Percentiles rank a stretch among this genome's conserved stretches.
Conservation (phyloP, 371 early-diverging fungal species). For the Mucor ambiguus region DNA sequence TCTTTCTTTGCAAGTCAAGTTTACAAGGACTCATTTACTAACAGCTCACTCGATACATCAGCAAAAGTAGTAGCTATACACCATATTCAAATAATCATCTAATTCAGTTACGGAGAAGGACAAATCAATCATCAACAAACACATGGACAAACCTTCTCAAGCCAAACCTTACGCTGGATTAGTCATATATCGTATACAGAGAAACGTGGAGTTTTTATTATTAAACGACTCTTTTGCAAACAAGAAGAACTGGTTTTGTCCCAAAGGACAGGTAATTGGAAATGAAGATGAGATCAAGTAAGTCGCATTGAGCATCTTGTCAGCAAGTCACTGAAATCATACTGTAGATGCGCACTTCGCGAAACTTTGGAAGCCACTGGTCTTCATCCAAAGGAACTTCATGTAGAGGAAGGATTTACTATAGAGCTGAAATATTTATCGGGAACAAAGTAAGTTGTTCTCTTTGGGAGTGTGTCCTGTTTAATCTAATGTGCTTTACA, state of each 20-base stretch:
- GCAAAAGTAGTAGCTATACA: not conserved
- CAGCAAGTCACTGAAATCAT: not conserved
- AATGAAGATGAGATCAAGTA: conserved; percentile 85
- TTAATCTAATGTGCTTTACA: not conserved
- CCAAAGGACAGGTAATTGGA: conserved; percentile 81
- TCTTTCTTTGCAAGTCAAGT: too few species aligned
- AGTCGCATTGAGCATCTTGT: conserved; percentile 22
- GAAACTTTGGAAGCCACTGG: conserved; percentile 78
- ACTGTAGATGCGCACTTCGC: conserved; percentile 75
- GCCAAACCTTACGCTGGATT: conserved; percentile 63
- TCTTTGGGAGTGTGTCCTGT: not conserved
- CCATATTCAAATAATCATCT: not conserved
- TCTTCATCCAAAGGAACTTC: conserved; percentile 70
- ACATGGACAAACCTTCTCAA: conserved; percentile 48
- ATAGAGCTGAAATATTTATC: conserved; percentile 83
- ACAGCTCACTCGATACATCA: too few species aligned
- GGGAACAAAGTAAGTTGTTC: conserved; percentile 60
- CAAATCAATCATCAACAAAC: conserved; percentile 7
- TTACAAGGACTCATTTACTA: too few species aligned
- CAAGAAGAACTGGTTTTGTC: conserved; percentile 85
- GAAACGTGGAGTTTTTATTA: conserved; percentile 81
- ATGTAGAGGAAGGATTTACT: conserved; percentile 74
- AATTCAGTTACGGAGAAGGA: not conserved
- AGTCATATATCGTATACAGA: conserved; percentile 76
- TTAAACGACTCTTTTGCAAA: conserved; percentile 82